Conservation (phyloP, 768 basidiomycete species). For the Daedalea quercina region DNA sequence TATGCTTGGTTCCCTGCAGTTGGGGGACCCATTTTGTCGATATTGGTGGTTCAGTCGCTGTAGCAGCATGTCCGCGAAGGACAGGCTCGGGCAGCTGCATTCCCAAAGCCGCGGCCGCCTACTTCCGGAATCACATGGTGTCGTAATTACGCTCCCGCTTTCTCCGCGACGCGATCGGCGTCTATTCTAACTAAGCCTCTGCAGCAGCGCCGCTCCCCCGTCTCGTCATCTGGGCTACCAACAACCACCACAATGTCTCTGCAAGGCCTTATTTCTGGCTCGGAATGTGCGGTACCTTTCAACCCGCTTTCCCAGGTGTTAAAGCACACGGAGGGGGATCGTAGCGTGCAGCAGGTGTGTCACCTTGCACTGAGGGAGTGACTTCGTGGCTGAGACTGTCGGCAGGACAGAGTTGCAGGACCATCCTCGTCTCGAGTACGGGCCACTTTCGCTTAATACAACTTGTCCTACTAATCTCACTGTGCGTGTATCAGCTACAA, state of each 20-base stretch:
- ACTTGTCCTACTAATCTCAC: background rate
- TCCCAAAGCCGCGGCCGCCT: no score
- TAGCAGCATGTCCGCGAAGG: no score
- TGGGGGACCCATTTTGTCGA: no score
- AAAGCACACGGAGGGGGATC: conserved; percentile 85
- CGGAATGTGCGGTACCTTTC: conserved; percentile 78
- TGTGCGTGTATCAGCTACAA: conserved; percentile 47
- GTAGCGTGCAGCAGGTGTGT: conserved; percentile 79
- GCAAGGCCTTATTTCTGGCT: conserved; percentile 76
- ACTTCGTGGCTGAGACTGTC: background rate
- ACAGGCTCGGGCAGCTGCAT: no score
- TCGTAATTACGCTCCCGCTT: background rate
- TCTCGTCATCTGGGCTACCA: background rate
- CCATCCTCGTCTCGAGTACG: conserved; percentile 66
- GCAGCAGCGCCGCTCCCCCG: background rate
- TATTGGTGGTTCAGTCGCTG: no score
- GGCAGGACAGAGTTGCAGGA: conserved; percentile 67
- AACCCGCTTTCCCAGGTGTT: conserved; percentile 88
- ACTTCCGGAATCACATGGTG: background rate
- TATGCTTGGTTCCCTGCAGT: no score
- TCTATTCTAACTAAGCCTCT: background rate
- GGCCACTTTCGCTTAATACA: background rate
- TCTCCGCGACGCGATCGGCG: background rate
- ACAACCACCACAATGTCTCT: conserved; percentile 48
- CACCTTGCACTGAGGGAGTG: background rate